Conservation (phyloP, 78 protist genomes). For the Dictyostelium citrinum region DNA sequence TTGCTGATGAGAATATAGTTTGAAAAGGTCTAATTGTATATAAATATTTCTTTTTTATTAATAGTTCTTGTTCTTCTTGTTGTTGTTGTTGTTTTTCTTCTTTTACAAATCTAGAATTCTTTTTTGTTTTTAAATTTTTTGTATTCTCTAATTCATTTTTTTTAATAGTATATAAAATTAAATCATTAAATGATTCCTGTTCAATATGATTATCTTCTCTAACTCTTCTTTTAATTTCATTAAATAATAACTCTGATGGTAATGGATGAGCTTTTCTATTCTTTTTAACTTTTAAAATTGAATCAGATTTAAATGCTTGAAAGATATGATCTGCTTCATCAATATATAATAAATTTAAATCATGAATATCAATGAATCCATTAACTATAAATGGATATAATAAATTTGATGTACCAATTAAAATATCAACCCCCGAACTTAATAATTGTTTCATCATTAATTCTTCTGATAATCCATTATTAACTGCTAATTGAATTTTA, state of each 20-base stretch:
- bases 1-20: slow-evolving; percentile 54
- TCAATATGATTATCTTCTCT: background rate
- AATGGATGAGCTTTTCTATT: slow-evolving; percentile 38
- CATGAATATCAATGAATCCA: background rate
- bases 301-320: background rate
- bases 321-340: slow-evolving; percentile 60
- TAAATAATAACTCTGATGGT: background rate
- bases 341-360: background rate
- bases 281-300: background rate
- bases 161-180: background rate
- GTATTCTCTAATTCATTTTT: too few relatives aligned
- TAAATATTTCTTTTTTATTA: background rate
- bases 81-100: background rate
- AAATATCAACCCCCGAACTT: background rate
- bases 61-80: background rate
- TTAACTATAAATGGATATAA: slow-evolving; percentile 9
- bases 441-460: background rate
- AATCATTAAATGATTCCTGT: background rate
- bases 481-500: slow-evolving; percentile 10
- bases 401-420: slow-evolving; percentile 64
- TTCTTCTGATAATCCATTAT: background rate
- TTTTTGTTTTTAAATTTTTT: background rate
- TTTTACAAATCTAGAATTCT: background rate
- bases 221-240: slow-evolving; percentile 16
- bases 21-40: slow-evolving; percentile 17